These are phyloP conservation scores for Clarireedia hainanense DNA, from an alignment of 2,329 filamentous ascomycete species.

Conservation along the genomic window DNA sequence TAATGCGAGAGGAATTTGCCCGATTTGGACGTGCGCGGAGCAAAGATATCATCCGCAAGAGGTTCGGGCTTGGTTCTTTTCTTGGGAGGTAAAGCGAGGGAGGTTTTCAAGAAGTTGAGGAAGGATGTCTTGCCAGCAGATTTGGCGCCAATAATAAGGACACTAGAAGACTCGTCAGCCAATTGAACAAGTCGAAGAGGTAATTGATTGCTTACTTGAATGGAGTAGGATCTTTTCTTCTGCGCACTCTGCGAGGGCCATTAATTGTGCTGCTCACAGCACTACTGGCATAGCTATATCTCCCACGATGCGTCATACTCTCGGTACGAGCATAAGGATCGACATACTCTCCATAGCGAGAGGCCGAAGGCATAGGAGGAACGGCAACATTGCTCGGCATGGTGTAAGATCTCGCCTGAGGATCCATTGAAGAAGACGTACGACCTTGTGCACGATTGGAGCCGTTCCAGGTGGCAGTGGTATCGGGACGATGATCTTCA, in stretches of 20 bases:
- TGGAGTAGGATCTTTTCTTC: slow-evolving; percentile 93
- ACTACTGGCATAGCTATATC: slow-evolving; percentile 93
- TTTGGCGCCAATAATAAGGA: slow-evolving; percentile 82
- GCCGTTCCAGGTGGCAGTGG: slow-evolving; percentile 45
- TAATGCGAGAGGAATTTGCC: slow-evolving; percentile 82
- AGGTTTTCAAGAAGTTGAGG: slow-evolving; percentile 86
- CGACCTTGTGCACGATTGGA: slow-evolving; percentile 27
- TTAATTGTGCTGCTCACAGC: slow-evolving; percentile 88
- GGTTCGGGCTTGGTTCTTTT: slow-evolving; percentile 47
- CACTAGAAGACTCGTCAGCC: slow-evolving; percentile 43
- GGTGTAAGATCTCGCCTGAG: slow-evolving; percentile 28
- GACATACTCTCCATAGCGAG: slow-evolving; percentile 42
- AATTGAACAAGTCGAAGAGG: neutral
- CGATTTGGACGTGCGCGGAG: slow-evolving; percentile 25
- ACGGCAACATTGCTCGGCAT: slow-evolving; percentile 35
- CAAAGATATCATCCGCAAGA: slow-evolving; percentile 46
- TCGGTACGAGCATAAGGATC: slow-evolving; percentile 79
- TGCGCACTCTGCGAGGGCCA: slow-evolving; percentile 81
- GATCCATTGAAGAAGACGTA: slow-evolving; percentile 45
- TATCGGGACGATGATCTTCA: slow-evolving; percentile 57
- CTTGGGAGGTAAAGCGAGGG: slow-evolving; percentile 73
- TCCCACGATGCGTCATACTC: slow-evolving; percentile 94
- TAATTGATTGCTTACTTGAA: slow-evolving; percentile 74
- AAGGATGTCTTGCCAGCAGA: slow-evolving; percentile 94
- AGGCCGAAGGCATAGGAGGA: slow-evolving; percentile 45